Evolutionary conservation across 1,284 basidiomycete species (phyloP).

Genomic region (Ganoderma leucocontextum): DNA sequence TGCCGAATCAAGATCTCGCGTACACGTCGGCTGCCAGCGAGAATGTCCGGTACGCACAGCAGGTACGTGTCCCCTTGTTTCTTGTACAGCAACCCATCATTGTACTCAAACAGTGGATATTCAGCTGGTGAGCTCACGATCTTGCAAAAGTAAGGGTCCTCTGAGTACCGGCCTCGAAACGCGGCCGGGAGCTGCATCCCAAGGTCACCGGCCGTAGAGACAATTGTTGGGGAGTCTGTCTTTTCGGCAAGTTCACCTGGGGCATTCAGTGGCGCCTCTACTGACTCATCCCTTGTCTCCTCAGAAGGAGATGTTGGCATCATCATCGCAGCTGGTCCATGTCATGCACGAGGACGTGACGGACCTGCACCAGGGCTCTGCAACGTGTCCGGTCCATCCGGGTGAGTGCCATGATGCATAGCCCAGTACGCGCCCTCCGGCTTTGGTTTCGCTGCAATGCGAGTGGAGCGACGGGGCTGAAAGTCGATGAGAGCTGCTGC

Average conservation of each 20-base stretch:
- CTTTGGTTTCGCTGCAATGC: not conserved
- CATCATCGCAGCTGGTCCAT: too few relatives aligned
- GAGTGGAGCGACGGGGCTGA: not conserved
- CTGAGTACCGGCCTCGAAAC: not conserved
- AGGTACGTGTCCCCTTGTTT: not conserved
- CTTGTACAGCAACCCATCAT: not conserved
- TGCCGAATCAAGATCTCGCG: slow-evolving; percentile 39
- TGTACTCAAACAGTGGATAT: not conserved
- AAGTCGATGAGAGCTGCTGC: not conserved
- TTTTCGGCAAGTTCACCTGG: not conserved
- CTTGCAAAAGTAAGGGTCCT: not conserved
- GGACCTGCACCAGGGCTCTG: not conserved
- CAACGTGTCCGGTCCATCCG: too few relatives aligned
- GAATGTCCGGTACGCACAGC: slow-evolving; percentile 33
- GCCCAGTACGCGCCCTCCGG: not conserved
- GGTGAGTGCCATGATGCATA: not conserved
- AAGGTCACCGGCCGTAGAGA: not conserved
- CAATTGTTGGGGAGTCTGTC: not conserved
- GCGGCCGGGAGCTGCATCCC: not conserved
- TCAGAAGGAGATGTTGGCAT: too few relatives aligned
- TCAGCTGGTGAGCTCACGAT: not conserved
- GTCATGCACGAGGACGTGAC: not conserved
- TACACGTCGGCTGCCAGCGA: slow-evolving; percentile 22
- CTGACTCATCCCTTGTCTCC: not conserved
- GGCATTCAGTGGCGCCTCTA: not conserved